phyloP scores from a whole-genome alignment of 108 stramenopile genomes.

The Aurantiochytrium sp. region DNA sequence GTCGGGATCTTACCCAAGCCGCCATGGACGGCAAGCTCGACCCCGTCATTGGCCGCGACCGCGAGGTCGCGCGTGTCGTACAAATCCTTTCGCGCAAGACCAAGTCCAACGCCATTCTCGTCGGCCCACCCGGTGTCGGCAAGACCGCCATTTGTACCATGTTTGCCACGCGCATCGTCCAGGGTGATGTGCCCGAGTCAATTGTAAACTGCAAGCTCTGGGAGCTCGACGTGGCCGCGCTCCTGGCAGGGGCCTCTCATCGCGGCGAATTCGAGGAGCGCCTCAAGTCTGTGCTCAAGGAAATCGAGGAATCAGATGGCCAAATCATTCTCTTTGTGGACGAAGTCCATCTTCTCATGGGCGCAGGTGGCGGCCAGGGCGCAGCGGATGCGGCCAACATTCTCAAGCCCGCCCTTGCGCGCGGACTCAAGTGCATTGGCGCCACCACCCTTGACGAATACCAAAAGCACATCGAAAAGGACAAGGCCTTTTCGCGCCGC shows the following conservation, averaged over 20 bases:
- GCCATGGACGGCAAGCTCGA: slow-evolving; percentile 87
- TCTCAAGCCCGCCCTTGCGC: slow-evolving; percentile 90
- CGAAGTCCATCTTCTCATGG: slow-evolving; percentile 89
- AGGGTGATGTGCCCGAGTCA: slow-evolving; percentile 89
- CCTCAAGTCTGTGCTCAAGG: slow-evolving; percentile 84
- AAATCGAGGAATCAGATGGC: slow-evolving; percentile 76
- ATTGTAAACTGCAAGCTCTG: slow-evolving; percentile 71
- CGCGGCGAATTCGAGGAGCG: slow-evolving; percentile 97
- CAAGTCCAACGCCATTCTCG: slow-evolving; percentile 88
- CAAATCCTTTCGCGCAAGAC: slow-evolving; percentile 87
- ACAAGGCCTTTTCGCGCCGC: slow-evolving; percentile 90
- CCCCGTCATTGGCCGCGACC: slow-evolving; percentile 94
- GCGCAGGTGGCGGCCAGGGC: slow-evolving; percentile 82
- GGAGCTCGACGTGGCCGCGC: slow-evolving; percentile 86
- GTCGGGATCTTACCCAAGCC: slow-evolving; percentile 80
- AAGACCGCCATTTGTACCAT: slow-evolving; percentile 89
- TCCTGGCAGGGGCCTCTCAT: slow-evolving; percentile 94
- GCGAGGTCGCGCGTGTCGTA: slow-evolving; percentile 55
- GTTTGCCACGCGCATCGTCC: slow-evolving; percentile 78
- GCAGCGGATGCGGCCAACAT: slow-evolving; percentile 96
- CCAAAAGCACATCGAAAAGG: slow-evolving; percentile 82
- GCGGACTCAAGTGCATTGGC: slow-evolving; percentile 92
- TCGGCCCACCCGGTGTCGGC: slow-evolving; percentile 89
- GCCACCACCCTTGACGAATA: slow-evolving; percentile 95
- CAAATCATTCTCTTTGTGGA: slow-evolving; percentile 91